These are phyloP conservation scores for Cercospora berteroae DNA, from an alignment of 2,329 filamentous ascomycete species.

Conservation along the genomic window DNA sequence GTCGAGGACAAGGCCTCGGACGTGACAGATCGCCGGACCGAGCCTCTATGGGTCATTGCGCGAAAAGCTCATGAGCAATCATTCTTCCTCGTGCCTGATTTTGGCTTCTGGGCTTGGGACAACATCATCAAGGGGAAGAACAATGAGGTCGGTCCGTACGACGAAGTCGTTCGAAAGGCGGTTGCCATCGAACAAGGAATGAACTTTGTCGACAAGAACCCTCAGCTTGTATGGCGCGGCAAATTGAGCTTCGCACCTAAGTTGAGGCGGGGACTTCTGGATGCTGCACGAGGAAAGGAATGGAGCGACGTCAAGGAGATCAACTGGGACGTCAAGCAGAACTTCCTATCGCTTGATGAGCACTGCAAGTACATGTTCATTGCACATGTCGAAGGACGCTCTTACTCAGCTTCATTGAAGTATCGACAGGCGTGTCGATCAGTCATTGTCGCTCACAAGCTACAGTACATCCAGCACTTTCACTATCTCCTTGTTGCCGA, in stretches of 20 bases:
- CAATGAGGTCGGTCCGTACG: constrained; percentile 29
- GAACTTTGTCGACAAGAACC: constrained; percentile 27
- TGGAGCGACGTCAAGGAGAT: constrained; percentile 41
- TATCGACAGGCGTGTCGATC: constrained; percentile 32
- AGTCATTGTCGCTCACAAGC: constrained; percentile 28
- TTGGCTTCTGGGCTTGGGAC: constrained; percentile 53
- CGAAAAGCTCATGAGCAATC: constrained; percentile 37
- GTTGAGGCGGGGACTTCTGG: constrained; percentile 35
- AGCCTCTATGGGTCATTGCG: constrained; percentile 40
- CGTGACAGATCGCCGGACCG: constrained; percentile 33
- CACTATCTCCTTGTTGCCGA: constrained; percentile 27
- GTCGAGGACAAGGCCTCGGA: constrained; percentile 44
- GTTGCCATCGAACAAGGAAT: constrained; percentile 20
- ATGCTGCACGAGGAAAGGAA: constrained; percentile 31
- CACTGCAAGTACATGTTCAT: constrained; percentile 34
- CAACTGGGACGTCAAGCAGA: constrained; percentile 26
- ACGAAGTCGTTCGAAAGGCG: constrained; percentile 41
- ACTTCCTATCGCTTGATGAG: constrained; percentile 29
- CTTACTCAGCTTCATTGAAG: constrained; percentile 33
- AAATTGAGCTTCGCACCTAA: constrained; percentile 30
- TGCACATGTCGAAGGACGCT: constrained; percentile 34
- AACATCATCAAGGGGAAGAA: constrained; percentile 48
- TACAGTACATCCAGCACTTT: constrained; percentile 29
- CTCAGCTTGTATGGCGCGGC: constrained; percentile 35
- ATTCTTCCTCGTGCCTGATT: constrained; percentile 54